A percentile compares a stretch with the other conserved stretches of the same genome.
Evolutionary conservation across 768 basidiomycete species (phyloP).

Genomic region (Brasilioporus rufonigricans): DNA sequence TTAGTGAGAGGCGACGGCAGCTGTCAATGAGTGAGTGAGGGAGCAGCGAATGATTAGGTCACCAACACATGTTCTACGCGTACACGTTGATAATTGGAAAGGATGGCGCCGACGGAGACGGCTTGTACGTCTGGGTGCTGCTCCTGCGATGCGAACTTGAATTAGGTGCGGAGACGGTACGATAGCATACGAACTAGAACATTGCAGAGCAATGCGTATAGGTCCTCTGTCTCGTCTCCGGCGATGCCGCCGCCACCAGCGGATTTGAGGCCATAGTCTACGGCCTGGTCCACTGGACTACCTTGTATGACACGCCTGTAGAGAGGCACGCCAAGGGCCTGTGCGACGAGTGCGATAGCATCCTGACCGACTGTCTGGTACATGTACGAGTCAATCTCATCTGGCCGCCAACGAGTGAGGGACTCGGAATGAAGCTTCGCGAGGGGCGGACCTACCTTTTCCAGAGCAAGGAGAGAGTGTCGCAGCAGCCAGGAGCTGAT

Average conservation of each 20-base stretch:
- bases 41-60: background rate
- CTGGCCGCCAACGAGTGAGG: slow-evolving; percentile 41
- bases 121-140: slow-evolving; percentile 80
- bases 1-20: slow-evolving; percentile 76
- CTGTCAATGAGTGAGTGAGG: slow-evolving; percentile 37
- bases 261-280: slow-evolving; percentile 79
- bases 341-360: slow-evolving; percentile 82
- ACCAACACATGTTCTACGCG: slow-evolving; percentile 96
- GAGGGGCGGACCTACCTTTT: slow-evolving; percentile 56
- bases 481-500: slow-evolving; percentile 84
- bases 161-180: background rate
- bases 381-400: slow-evolving; percentile 97
- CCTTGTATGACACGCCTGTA: slow-evolving; percentile 82
- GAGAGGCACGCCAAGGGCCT: slow-evolving; percentile 82
- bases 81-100: slow-evolving; percentile 96
- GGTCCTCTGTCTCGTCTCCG: slow-evolving; percentile 97
- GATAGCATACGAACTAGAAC: slow-evolving; percentile 66
- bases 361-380: slow-evolving; percentile 99
- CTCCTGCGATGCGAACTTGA: slow-evolving; percentile 41
- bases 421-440: background rate
- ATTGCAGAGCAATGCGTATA: slow-evolving; percentile 63
- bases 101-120: slow-evolving; percentile 93
- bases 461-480: slow-evolving; percentile 82
- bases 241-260: slow-evolving; percentile 48
- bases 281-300: slow-evolving; percentile 71